Percentiles rank a stretch among this genome's conserved stretches.
phyloP scores from a whole-genome alignment of 345 rosid genomes.

The Hibiscus syriacus region DNA sequence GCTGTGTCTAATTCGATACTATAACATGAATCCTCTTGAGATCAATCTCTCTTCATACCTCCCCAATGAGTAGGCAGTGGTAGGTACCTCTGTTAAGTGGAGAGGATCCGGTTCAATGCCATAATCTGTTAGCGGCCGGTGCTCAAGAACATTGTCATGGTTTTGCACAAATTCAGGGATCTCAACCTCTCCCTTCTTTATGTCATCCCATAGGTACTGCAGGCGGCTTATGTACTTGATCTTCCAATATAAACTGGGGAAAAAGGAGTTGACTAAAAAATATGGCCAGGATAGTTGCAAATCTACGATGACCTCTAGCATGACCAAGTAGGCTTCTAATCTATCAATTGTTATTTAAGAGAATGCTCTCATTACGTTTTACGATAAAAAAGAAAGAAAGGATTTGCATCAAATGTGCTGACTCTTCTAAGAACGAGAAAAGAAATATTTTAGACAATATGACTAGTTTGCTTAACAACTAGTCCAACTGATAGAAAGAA shows the following conservation, averaged over 20 bases:
- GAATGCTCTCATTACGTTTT: neutral
- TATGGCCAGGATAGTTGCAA: neutral
- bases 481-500: too few relatives aligned
- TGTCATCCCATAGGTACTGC: constrained; percentile 79
- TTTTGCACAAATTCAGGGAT: constrained; percentile 73
- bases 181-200: constrained; percentile 76
- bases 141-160: constrained; percentile 78
- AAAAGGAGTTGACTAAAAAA: neutral
- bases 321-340: neutral
- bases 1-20: neutral
- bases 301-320: neutral
- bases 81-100: constrained; percentile 49
- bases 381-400: neutral
- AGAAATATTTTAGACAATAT: neutral
- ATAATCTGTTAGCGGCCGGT: constrained; percentile 84
- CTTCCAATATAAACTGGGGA: constrained; percentile 73
- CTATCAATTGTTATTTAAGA: neutral
- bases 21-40: constrained; percentile 37
- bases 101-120: constrained; percentile 89
- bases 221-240: constrained; percentile 84
- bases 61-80: constrained; percentile 45
- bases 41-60: constrained; percentile 62
- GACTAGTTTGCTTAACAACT: neutral
- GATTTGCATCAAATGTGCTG: neutral
- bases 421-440: neutral